phyloP scores from a whole-genome alignment of 2,329 filamentous ascomycete species.

The Hymenoscyphus linearis region DNA sequence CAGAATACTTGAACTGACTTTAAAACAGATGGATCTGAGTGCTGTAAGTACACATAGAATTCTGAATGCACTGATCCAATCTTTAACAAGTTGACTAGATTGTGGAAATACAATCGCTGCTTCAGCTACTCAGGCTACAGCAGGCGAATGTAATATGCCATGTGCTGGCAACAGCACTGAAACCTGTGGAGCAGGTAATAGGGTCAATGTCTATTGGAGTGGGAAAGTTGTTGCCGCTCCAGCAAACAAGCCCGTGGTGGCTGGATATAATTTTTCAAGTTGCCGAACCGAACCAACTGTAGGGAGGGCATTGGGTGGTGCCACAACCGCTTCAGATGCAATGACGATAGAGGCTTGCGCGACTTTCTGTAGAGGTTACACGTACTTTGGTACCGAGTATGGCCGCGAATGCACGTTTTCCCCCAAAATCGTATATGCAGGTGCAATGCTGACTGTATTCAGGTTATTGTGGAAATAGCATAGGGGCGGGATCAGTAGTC shows the following conservation, averaged over 20 bases:
- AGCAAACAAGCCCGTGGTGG: constrained; percentile 37
- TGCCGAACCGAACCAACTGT: constrained; percentile 45
- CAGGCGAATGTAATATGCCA: constrained; percentile 24
- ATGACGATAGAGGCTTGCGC: constrained; percentile 31
- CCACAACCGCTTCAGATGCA: constrained; percentile 9
- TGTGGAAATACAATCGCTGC: constrained; percentile 19
- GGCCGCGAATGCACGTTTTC: constrained; percentile 25
- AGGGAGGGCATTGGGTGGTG: constrained; percentile 38
- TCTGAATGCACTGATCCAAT: background rate
- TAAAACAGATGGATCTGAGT: constrained; percentile 20
- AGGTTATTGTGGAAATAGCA: constrained; percentile 27
- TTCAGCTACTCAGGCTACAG: constrained; percentile 11
- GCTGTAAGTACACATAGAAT: constrained; percentile 21
- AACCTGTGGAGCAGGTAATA: constrained; percentile 32
- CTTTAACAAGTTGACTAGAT: constrained; percentile 11
- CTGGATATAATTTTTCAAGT: constrained; percentile 41
- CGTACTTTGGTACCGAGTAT: constrained; percentile 29
- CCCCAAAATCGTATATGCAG: background rate
- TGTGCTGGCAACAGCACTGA: constrained; percentile 30
- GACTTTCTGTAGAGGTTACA: constrained; percentile 21
- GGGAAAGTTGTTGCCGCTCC: constrained; percentile 28
- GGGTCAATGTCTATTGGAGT: constrained; percentile 29
- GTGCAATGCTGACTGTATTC: background rate
- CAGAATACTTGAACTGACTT: background rate
- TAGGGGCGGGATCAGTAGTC: constrained; percentile 19